A percentile compares a stretch with the other conserved stretches of the same genome.
These are phyloP conservation scores for Micractinium sp. DNA, from an alignment of 139 green algal species.

Conservation along the genomic window DNA sequence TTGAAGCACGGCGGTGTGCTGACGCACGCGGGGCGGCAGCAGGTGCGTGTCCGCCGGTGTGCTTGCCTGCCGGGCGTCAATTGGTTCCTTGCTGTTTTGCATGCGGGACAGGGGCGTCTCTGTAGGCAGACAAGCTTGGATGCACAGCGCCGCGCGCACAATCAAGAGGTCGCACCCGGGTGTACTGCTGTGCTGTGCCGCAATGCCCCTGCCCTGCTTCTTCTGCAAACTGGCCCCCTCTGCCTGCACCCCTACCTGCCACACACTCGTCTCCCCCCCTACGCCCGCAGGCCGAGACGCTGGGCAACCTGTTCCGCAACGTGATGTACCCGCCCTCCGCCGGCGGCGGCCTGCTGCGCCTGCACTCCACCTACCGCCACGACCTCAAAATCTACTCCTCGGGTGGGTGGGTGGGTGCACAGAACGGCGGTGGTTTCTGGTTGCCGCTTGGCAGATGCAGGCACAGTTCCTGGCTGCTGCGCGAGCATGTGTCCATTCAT, in stretches of 20 bases:
- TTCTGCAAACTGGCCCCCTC: neutral
- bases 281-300: slow-evolving; percentile 76
- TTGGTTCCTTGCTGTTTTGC: neutral
- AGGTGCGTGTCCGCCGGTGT: too few species aligned
- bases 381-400: slow-evolving; percentile 99
- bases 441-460: too few species aligned
- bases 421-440: too few species aligned
- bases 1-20: slow-evolving; percentile 90
- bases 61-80: neutral
- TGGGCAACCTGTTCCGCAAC: slow-evolving; percentile 92
- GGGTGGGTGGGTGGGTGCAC: slow-evolving; percentile 56
- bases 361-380: slow-evolving; percentile 98
- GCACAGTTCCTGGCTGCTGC: too few species aligned
- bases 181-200: neutral
- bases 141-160: too few species aligned
- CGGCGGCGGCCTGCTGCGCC: slow-evolving; percentile 90
- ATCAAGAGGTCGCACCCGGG: too few species aligned
- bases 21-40: slow-evolving; percentile 86
- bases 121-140: too few species aligned
- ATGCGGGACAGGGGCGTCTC: neutral
- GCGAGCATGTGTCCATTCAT: too few species aligned
- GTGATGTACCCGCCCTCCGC: slow-evolving; percentile 93
- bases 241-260: too few species aligned
- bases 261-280: neutral
- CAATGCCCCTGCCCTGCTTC: neutral